Evolutionary conservation across 192 early-diverging fungal genomes (phyloP), one percentile per base, ranked within the genome.

Genomic region (Umbelopsis isabellina): DNA sequence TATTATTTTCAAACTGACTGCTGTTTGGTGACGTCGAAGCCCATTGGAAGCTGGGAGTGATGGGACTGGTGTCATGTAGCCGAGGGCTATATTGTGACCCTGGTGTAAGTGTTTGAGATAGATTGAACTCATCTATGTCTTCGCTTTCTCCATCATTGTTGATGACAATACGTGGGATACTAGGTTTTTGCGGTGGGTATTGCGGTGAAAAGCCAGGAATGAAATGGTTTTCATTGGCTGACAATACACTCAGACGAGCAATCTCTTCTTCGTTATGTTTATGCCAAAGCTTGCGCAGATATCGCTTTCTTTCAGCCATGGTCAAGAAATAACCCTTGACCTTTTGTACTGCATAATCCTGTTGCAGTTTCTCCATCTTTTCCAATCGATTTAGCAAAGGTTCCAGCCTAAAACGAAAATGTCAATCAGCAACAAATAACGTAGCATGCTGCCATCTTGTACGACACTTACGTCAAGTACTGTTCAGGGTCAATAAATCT

Each of bases 231-330:
- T 61, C 27, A n/a, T 35, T 35, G 12, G 55, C 23, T 11, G 27
- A 16, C 16, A 61, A 25, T 0, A 69, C 46, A 15, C 65, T 53
- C 12, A 70, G 44, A 37, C 70, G 69, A 10, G 52, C 65, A 16
- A 73, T 68, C 51, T 78, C 76, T 16, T 78, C 61, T 67, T 78
- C 72, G n/a, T 78, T 72, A 16, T 64, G 46, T 23, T 78, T 78
- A 11, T 67, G 67, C 76, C 76, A 78, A 44, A 78, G 23, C 10
- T 70, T 61, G 18, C 64, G 71, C 0, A 78, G 30, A 61, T 73
- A 78, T 2, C 72, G 71, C 22, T 72, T 73, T 27, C 71, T 46
- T 45, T 78, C 58, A 2, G 73, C 52, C 12, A 73, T 37, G 11
- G 76, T 69, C 61, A 78, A 41, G 41, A 78, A 78, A 15, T 73